Evolutionary conservation across 805 yeast genomes (phyloP).

Genomic region (Cyberlindnera japonica): DNA sequence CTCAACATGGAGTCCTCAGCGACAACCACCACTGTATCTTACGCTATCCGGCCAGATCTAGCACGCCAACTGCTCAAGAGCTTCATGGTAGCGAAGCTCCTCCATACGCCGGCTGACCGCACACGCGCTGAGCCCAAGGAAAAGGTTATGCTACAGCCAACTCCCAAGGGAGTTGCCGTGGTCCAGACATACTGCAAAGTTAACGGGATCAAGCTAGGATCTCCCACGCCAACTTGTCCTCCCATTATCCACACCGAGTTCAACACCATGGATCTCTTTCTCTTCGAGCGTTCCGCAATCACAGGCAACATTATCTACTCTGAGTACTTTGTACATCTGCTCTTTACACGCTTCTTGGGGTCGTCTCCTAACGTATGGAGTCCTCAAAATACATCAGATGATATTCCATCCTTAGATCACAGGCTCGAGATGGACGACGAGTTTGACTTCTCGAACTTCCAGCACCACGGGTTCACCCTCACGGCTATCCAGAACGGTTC

Average conservation of each 20-base stretch:
- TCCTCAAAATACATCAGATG: slow-evolving; percentile 49
- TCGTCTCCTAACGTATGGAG: slow-evolving; percentile 66
- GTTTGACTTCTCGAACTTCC: slow-evolving; percentile 32
- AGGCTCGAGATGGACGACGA: slow-evolving; percentile 32
- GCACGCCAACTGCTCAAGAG: slow-evolving; percentile 44
- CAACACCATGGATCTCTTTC: slow-evolving; percentile 69
- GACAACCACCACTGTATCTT: slow-evolving; percentile 53
- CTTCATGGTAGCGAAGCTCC: slow-evolving; percentile 57
- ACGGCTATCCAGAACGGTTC: slow-evolving; percentile 3
- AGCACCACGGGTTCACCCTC: slow-evolving; percentile 3
- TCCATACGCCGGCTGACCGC: slow-evolving; percentile 75
- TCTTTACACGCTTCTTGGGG: slow-evolving; percentile 66
- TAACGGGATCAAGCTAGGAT: slow-evolving; percentile 48
- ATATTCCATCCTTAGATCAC: slow-evolving; percentile 36
- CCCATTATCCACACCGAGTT: slow-evolving; percentile 49
- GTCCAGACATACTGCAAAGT: slow-evolving; percentile 56
- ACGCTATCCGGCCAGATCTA: slow-evolving; percentile 47
- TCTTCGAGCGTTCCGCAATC: slow-evolving; percentile 58
- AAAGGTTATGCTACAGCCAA: slow-evolving; percentile 62
- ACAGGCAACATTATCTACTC: slow-evolving; percentile 61
- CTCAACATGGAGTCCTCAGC: slow-evolving; percentile 45
- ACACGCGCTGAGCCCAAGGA: slow-evolving; percentile 49
- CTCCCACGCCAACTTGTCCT: too few species aligned
- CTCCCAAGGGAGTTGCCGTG: slow-evolving; percentile 84
- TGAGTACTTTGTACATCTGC: slow-evolving; percentile 57